Conservation (phyloP, 2,329 filamentous ascomycete species). For the Calonectria ilicicola region DNA sequence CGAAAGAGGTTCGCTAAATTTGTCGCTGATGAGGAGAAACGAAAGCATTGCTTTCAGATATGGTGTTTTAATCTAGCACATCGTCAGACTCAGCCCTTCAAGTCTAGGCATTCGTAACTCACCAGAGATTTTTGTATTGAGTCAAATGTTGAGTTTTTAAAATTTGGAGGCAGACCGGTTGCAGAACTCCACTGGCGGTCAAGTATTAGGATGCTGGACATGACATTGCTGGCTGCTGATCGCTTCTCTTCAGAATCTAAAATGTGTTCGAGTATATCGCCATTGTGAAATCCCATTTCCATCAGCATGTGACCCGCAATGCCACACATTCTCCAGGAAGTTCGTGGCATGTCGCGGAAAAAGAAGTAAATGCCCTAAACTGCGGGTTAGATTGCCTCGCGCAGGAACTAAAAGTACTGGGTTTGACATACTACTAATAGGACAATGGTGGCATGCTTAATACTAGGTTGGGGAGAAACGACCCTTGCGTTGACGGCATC, state of each 20-base stretch:
- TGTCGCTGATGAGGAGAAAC: constrained; percentile 3
- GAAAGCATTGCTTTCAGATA: constrained; percentile 11
- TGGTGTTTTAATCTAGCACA: neutral
- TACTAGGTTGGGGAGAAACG: neutral
- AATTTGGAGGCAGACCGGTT: neutral
- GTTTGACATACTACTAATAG: neutral
- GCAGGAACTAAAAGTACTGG: neutral
- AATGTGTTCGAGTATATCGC: constrained; percentile 37
- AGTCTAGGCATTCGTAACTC: neutral
- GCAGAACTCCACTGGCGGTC: constrained; percentile 14
- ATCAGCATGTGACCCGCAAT: constrained; percentile 41
- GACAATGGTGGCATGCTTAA: neutral
- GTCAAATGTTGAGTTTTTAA: constrained; percentile 1
- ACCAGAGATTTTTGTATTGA: neutral
- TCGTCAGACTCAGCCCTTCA: neutral
- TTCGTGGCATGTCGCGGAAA: constrained; percentile 38
- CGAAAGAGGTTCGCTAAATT: constrained; percentile 1
- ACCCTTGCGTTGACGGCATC: neutral
- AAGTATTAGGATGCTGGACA: neutral
- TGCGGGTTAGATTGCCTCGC: neutral
- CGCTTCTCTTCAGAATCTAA: neutral
- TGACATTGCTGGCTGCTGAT: neutral
- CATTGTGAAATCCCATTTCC: constrained; percentile 44
- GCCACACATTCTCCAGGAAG: constrained; percentile 44
- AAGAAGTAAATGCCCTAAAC: constrained; percentile 32